Evolutionary conservation across 1,284 basidiomycete genomes (phyloP).

Genomic region (Fistulina hepatica): DNA sequence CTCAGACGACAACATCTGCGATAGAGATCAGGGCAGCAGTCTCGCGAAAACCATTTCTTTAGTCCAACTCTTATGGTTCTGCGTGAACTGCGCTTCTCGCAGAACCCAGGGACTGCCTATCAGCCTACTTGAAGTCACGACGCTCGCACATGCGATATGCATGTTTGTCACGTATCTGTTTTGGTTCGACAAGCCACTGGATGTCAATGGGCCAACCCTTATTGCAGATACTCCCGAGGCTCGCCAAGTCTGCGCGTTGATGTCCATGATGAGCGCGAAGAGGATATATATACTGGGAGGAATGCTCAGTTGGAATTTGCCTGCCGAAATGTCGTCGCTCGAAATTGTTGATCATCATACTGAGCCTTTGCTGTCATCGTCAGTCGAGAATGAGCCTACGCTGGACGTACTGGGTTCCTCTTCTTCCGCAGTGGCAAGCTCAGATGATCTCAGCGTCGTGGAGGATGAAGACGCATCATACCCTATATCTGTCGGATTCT

Average conservation of each 20-base stretch:
- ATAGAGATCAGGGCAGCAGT: slow-evolving; percentile 8
- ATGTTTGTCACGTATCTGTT: slow-evolving; percentile 8
- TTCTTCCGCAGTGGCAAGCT: background rate
- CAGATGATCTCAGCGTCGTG: no score
- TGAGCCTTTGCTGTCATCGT: no score
- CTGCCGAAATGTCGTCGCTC: background rate
- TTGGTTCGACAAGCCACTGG: slow-evolving; percentile 10
- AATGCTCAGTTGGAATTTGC: background rate
- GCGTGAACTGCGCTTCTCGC: slow-evolving; percentile 7
- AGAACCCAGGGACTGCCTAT: slow-evolving; percentile 6
- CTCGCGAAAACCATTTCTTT: slow-evolving; percentile 7
- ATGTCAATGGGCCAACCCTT: slow-evolving; percentile 9
- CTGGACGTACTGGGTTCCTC: background rate
- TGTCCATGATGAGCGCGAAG: slow-evolving; percentile 8
- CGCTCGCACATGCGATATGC: slow-evolving; percentile 10
- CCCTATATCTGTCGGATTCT: no score
- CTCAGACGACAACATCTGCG: slow-evolving; percentile 8
- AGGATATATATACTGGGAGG: background rate
- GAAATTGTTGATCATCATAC: background rate
- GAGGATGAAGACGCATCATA: no score
- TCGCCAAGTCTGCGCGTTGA: slow-evolving; percentile 7
- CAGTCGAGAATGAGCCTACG: background rate
- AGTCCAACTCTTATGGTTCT: slow-evolving; percentile 11
- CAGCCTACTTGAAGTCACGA: slow-evolving; percentile 11
- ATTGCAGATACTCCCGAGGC: slow-evolving; percentile 3